Conservation (phyloP, 108 stramenopile genomes). For the Mediolabrus comicus region DNA sequence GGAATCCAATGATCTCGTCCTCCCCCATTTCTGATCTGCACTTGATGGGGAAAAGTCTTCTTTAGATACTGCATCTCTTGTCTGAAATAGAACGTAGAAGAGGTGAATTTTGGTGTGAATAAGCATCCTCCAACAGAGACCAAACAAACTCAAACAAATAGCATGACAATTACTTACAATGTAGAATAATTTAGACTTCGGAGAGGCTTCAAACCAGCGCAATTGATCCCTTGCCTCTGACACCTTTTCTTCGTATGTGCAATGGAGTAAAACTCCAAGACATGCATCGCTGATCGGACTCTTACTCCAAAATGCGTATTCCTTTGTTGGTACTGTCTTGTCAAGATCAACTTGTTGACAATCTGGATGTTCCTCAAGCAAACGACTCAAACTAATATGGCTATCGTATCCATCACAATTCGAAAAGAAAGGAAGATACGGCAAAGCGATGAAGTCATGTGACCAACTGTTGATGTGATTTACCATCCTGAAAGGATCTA, state of each 20-base stretch:
- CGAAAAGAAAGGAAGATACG: conserved; percentile 83
- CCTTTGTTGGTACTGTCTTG: conserved; percentile 43
- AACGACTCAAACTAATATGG: conserved; percentile 68
- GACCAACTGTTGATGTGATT: neutral
- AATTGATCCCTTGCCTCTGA: conserved; percentile 18
- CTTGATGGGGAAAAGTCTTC: conserved; percentile 25
- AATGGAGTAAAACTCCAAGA: conserved; percentile 46
- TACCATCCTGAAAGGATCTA: conserved; percentile 16
- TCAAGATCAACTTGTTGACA: conserved; percentile 45
- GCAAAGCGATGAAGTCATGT: conserved; percentile 53
- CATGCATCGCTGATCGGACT: conserved; percentile 36
- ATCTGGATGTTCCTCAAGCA: conserved; percentile 78
- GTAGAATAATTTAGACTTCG: conserved; percentile 44
- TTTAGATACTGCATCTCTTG: conserved; percentile 57
- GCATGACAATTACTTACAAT: conserved; percentile 38
- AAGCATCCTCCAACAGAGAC: neutral
- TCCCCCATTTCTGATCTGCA: conserved; percentile 31
- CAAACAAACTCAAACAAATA: no score
- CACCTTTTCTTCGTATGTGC: conserved; percentile 78
- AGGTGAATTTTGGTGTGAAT: neutral
- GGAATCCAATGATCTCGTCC: conserved; percentile 23
- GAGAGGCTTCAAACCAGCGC: conserved; percentile 79
- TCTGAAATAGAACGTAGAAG: conserved; percentile 40
- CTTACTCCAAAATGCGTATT: conserved; percentile 39
- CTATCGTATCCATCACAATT: conserved; percentile 82